Evolutionary conservation across 345 rosid species (phyloP).

Genomic region (thale cress (Arabidopsis thaliana)): DNA sequence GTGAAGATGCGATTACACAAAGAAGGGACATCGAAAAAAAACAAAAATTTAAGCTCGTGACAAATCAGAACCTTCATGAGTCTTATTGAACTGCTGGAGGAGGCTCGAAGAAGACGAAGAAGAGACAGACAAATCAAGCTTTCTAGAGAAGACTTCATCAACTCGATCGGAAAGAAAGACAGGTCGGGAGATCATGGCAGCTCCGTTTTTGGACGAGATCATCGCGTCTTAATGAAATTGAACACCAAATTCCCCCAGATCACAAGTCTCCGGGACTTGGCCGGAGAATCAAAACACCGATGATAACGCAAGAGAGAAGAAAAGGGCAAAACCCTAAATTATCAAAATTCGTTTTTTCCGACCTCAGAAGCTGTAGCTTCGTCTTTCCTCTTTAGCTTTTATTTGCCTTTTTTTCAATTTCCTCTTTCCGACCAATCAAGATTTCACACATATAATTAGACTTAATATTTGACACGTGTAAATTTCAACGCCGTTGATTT

Average conservation of each 20-base stretch:
- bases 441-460: slow-evolving; percentile 5
- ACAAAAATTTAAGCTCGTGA: background rate
- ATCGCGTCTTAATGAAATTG: slow-evolving; percentile 45
- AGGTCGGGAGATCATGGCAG: slow-evolving; percentile 49
- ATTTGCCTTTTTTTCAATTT: background rate
- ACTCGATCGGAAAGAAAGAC: slow-evolving; percentile 50
- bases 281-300: slow-evolving; percentile 44
- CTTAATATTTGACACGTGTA: slow-evolving; percentile 37
- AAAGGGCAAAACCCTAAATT: slow-evolving; percentile 40
- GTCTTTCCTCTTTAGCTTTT: slow-evolving; percentile 32
- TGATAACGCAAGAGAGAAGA: background rate
- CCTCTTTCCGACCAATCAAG: slow-evolving; percentile 33
- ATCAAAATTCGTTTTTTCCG: slow-evolving; percentile 23
- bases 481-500: slow-evolving; percentile 19
- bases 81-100: slow-evolving; percentile 54
- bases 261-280: slow-evolving; percentile 42
- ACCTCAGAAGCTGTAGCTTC: slow-evolving; percentile 30
- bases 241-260: slow-evolving; percentile 30
- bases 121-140: slow-evolving; percentile 54
- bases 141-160: slow-evolving; percentile 50
- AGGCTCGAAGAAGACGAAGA: slow-evolving; percentile 53
- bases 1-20: slow-evolving; percentile 18
- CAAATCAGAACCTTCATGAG: slow-evolving; percentile 48
- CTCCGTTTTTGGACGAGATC: slow-evolving; percentile 65
- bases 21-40: background rate